Base-by-base conservation (phyloP, 2,329 filamentous ascomycete species). In the Aureobasidium sp. region DNA sequence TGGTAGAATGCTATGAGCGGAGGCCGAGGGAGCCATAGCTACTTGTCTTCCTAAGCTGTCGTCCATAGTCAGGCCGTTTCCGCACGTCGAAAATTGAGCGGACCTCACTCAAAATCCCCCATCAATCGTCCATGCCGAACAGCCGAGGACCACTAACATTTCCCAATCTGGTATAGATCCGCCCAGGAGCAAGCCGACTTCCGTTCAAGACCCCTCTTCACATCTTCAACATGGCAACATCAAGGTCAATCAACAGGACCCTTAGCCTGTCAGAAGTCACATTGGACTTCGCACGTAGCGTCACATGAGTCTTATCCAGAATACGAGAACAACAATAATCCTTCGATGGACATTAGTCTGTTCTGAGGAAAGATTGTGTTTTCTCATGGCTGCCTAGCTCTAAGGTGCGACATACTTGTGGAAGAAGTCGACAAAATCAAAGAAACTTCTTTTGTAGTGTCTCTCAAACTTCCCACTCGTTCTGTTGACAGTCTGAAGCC, bases 401-500 rank as follows among this genome's bases (percentile, higher is more conserved):
- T 41, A 41, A 9, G 36, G 36, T 36, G 51, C 52, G 13, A 56
- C 39, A 56, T 24, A 46, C 55, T 48, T 59, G 43, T 59, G 55
- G 47, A 73, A 70, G 53, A 71, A 67, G 60, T 70, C 68, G 26
- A 71, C 71, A 63, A 71, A 68, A 48, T 75, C 70, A 60, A 75
- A 75, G 57, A 73, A 72, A 64, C 70, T 74, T 39, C 69, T 70
- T 65, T 73, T 73, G 64, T 71, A 74, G 36, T 66, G 64, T 64
- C 73, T 65, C 65, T 73, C 71, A 47, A 37, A 46, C 5, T 47
- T 36, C 65, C 72, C 70, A 41, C 70, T 74, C 36, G 72, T 74
- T 15, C 71, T 62, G 51, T 74, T 74, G 29, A 74, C 71, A 51
- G 71, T 77, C 68, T 85, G 82, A 47, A 86, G 76, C 0, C 83